A percentile compares a stretch with the other conserved stretches of the same genome.
These are phyloP conservation scores for Parascedosporium putredinis DNA, from an alignment of 2,329 filamentous ascomycete species.

Conservation along the genomic window DNA sequence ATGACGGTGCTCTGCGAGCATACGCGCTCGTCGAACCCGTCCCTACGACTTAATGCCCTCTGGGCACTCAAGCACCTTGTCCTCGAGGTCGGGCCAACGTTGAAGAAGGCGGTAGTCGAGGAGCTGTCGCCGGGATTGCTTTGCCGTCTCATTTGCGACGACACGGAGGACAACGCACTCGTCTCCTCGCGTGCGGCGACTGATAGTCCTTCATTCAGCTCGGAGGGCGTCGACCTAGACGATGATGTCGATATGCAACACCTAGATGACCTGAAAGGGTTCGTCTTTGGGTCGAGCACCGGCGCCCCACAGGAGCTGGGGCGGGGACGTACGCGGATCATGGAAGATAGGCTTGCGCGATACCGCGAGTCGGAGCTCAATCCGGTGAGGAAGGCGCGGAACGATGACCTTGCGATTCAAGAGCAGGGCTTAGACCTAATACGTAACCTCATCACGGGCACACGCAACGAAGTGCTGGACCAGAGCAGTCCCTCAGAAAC, in stretches of 20 bases:
- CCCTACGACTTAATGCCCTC: constrained; percentile 71
- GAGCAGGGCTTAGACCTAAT: constrained; percentile 86
- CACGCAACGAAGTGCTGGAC: not conserved
- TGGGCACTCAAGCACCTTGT: constrained; percentile 94
- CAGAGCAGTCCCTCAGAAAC: constrained; percentile 39
- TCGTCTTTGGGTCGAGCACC: constrained; percentile 11
- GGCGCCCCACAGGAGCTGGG: constrained; percentile 9
- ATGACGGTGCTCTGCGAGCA: constrained; percentile 72
- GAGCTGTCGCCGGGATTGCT: constrained; percentile 73
- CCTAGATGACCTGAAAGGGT: constrained; percentile 28
- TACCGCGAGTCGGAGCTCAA: constrained; percentile 59
- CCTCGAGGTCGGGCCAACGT: constrained; percentile 55
- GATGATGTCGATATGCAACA: constrained; percentile 49
- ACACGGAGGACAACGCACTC: constrained; percentile 43
- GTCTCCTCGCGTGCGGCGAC: constrained; percentile 23
- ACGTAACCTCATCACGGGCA: constrained; percentile 62
- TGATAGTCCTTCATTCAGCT: constrained; percentile 10
- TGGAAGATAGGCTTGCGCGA: constrained; percentile 36
- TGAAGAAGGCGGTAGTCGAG: constrained; percentile 69
- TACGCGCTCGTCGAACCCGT: constrained; percentile 70
- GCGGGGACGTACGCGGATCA: constrained; percentile 33
- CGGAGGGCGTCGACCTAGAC: constrained; percentile 33
- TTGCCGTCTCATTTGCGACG: constrained; percentile 61
- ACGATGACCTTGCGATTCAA: constrained; percentile 76
- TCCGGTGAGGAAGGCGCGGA: constrained; percentile 54